Evolutionary conservation across 805 yeast genomes (phyloP).

Genomic region (Cyberlindnera suaveolens): DNA sequence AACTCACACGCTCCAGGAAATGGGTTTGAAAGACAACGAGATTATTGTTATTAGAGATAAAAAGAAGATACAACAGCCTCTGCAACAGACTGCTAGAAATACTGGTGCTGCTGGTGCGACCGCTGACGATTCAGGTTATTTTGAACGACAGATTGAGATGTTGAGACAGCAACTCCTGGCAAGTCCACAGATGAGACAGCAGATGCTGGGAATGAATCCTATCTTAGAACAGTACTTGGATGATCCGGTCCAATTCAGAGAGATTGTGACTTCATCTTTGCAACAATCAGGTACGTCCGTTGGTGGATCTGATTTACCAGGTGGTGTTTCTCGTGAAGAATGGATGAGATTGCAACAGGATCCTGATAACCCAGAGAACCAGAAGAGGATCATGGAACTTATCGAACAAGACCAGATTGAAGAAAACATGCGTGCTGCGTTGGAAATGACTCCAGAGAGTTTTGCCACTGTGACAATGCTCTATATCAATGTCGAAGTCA

Average conservation of each 20-base stretch:
- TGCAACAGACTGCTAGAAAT: neutral
- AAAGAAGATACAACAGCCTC: neutral
- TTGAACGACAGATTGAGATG: conserved; percentile 33
- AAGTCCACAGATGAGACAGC: conserved; percentile 34
- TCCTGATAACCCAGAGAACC: conserved; percentile 68
- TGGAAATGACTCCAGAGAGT: conserved; percentile 85
- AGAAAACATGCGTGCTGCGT: conserved; percentile 72
- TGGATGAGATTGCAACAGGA: conserved; percentile 47
- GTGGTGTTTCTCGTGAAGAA: conserved; percentile 29
- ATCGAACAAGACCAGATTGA: conserved; percentile 69
- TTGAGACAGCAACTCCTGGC: conserved; percentile 42
- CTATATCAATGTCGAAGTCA: conserved; percentile 69
- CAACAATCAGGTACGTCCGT: conserved; percentile 12
- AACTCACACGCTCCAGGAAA: conserved; percentile 35
- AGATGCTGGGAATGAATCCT: conserved; percentile 37
- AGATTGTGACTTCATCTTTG: conserved; percentile 24
- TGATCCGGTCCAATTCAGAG: conserved; percentile 43
- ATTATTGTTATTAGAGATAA: conserved; percentile 27
- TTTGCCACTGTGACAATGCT: conserved; percentile 82
- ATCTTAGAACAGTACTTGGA: conserved; percentile 38
- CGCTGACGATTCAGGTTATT: conserved; percentile 3
- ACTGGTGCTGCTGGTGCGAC: neutral
- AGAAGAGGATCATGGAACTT: conserved; percentile 56
- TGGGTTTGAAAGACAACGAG: conserved; percentile 53
- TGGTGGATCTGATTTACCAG: conserved; percentile 16